phyloP scores from a whole-genome alignment of 2,329 filamentous ascomycete species.

The Dactylellina sp. region DNA sequence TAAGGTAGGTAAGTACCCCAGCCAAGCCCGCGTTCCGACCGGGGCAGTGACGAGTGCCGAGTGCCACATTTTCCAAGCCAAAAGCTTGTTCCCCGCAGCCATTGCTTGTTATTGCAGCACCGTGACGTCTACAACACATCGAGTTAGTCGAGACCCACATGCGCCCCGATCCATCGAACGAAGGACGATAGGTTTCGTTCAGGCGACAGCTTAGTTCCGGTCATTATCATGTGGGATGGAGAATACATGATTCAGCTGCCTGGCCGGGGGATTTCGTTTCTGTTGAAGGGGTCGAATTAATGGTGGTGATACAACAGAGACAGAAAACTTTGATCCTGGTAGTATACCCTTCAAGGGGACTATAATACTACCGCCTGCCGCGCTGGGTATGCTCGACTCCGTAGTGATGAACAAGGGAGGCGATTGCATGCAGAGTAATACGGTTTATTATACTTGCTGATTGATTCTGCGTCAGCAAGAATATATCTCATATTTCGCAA shows the following conservation, averaged over 20 bases:
- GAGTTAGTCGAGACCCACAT: slow-evolving; percentile 17
- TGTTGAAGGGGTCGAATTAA: neutral
- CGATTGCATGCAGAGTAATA: neutral
- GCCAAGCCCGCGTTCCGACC: slow-evolving; percentile 7
- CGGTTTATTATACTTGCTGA: neutral
- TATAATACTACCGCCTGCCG: slow-evolving; percentile 7
- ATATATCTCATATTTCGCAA: no score
- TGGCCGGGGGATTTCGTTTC: neutral
- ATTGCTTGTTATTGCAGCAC: slow-evolving; percentile 15
- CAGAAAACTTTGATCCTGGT: no score
- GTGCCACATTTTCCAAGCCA: slow-evolving; percentile 23
- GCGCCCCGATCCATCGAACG: neutral
- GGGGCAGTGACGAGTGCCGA: slow-evolving; percentile 18
- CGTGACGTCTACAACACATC: slow-evolving; percentile 39
- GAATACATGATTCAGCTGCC: slow-evolving; percentile 29
- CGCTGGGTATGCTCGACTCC: slow-evolving; percentile 20
- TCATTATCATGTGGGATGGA: neutral
- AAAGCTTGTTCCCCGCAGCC: slow-evolving; percentile 51
- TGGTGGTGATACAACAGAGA: neutral
- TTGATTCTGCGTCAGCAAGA: slow-evolving; percentile 6
- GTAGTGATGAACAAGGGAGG: slow-evolving; percentile 6
- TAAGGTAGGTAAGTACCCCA: no score
- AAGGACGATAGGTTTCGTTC: no score
- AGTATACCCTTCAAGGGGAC: no score
- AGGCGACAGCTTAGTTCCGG: no score